Base-by-base conservation (phyloP, 768 basidiomycete genomes). In the Pholiota molesta region DNA sequence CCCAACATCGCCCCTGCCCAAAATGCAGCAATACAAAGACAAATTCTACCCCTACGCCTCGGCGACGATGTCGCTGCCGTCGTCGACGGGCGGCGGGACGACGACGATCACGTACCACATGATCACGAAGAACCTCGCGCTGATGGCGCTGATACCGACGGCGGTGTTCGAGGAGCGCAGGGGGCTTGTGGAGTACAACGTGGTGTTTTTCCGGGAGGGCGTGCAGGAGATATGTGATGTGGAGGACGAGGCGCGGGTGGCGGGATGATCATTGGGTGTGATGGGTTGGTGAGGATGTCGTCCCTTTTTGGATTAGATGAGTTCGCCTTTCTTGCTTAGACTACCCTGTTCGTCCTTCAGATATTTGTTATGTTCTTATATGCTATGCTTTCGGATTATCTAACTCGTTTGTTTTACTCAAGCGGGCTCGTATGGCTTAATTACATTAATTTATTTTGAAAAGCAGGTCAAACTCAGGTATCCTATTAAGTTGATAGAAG, bases 41-140 rank as follows among this genome's bases (percentile, higher is more conserved):
- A 75, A 83, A 3, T 89, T 87, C 73, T 90, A 89, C 71, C 90
- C 90, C 19, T 86, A 84, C 54, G 88, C 89, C n/a, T 65, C 66
- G 2, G 68, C 69, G 10, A 66, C 69, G 11, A 62, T 65, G 51
- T 62, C 66, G 10, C 57, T 63, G 17, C 55, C 65, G 5, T 63
- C 66, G 19, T 63, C 66, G n/a, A 14, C 54, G 14, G 57, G 57
- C 8, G 60, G 65, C 17, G 70, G 65, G 4, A 69, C 65, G 28
- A 88, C 89, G 31, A 93, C 92, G n/a, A 78, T 95, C 62, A 90
- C 92, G 11, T 94, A 92, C 73, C 92, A 95, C 74, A 79, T 89
- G 52, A 85, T 95, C 66, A 92, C 91, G 59, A 83, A 84, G 60
- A 86, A 84, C 59, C 81, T 92, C 23, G 88, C 87, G 14, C 77